These are phyloP conservation scores for Westerdykella ornata DNA, from an alignment of 2,329 filamentous ascomycete genomes.

Conservation along the genomic window DNA sequence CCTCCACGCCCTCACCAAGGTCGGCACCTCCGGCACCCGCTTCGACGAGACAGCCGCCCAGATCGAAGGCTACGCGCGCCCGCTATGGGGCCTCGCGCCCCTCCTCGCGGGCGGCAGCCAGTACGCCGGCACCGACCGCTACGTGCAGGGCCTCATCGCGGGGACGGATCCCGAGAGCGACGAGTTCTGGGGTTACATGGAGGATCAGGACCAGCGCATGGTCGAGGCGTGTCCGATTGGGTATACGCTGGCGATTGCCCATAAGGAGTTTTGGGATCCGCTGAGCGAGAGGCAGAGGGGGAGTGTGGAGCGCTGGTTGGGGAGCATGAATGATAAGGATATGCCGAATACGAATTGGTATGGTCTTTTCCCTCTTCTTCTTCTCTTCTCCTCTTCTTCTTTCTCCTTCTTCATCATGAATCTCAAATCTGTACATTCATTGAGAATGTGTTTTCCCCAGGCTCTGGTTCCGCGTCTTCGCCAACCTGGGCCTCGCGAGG, in stretches of 20 bases:
- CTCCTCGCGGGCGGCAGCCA: constrained; percentile 61
- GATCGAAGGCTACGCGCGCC: constrained; percentile 67
- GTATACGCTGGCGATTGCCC: constrained; percentile 64
- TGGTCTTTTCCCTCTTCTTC: constrained; percentile 3
- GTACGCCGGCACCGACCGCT: constrained; percentile 58
- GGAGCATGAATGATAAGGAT: constrained; percentile 72
- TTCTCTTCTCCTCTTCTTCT: not conserved
- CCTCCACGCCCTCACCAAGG: constrained; percentile 56
- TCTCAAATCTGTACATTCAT: not conserved
- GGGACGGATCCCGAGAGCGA: constrained; percentile 63
- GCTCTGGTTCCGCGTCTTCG: constrained; percentile 82
- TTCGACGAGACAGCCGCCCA: constrained; percentile 74
- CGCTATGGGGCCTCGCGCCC: constrained; percentile 67
- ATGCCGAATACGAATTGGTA: constrained; percentile 60
- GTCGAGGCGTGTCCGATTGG: constrained; percentile 78
- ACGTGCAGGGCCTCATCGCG: constrained; percentile 62
- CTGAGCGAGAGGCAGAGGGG: constrained; percentile 55
- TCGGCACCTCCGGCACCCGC: constrained; percentile 64
- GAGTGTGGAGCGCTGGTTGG: constrained; percentile 66
- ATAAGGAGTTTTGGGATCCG: constrained; percentile 57
- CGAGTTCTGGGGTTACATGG: constrained; percentile 71
- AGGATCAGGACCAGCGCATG: constrained; percentile 75
- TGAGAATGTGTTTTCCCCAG: constrained; percentile 39
- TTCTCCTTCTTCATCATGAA: not conserved
- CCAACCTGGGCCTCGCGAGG: constrained; percentile 69